These are phyloP conservation scores for Talaromyces wortmannii DNA, from an alignment of 495 filamentous ascomycete genomes.

Conservation along the genomic window DNA sequence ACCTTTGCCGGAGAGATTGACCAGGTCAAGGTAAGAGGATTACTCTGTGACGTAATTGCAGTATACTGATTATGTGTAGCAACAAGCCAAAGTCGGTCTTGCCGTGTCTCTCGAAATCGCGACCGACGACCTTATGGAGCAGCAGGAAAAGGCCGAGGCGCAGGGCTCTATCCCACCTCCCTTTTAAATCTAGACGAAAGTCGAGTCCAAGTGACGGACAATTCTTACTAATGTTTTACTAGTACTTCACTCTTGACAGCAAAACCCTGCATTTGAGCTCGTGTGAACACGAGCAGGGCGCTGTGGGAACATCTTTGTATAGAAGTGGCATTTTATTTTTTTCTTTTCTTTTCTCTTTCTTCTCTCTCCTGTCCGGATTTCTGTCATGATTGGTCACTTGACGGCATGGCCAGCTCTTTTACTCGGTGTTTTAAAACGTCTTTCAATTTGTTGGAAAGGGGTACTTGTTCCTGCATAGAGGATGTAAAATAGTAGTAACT, in stretches of 20 bases:
- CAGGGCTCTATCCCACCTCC: constrained; percentile 42
- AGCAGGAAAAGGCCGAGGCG: constrained; percentile 63
- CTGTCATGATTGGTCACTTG: constrained; percentile 1
- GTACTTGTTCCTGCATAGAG: too few species aligned
- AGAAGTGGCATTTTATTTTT: constrained; percentile 30
- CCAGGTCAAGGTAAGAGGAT: constrained; percentile 74
- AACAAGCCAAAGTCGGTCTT: constrained; percentile 89
- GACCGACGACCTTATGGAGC: constrained; percentile 84
- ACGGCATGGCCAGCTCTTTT: constrained; percentile 25
- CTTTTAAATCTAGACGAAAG: constrained; percentile 30
- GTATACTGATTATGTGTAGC: constrained; percentile 42
- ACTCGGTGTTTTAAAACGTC: constrained; percentile 8
- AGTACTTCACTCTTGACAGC: constrained; percentile 31
- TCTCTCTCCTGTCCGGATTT: background rate
- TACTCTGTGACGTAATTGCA: background rate
- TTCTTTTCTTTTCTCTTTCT: constrained; percentile 4
- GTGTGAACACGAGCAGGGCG: constrained; percentile 16
- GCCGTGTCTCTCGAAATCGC: constrained; percentile 90
- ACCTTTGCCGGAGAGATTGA: constrained; percentile 97
- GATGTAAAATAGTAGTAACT: too few species aligned
- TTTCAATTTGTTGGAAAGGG: background rate
- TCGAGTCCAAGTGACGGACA: background rate
- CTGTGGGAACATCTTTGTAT: constrained; percentile 40
- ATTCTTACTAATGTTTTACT: constrained; percentile 40
- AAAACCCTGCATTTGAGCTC: constrained; percentile 3